Evolutionary conservation across 164 flowering plant genomes (phyloP).

Genomic region (Aristolochia californica): DNA sequence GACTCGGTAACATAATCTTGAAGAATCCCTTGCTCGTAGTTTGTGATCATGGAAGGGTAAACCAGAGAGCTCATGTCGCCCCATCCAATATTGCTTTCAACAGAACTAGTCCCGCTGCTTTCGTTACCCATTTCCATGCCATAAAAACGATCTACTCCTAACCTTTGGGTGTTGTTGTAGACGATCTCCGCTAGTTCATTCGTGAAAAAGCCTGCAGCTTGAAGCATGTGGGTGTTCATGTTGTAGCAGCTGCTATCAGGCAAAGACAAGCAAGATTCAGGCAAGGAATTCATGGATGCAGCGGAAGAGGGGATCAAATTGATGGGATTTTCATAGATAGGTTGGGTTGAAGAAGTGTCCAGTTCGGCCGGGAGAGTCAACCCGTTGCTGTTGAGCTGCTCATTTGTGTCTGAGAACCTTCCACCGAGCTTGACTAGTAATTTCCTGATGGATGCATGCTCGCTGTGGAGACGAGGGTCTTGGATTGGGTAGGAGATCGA

Average conservation of each 20-base stretch:
- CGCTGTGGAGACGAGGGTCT: slow-evolving; percentile 12
- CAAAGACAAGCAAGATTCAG: slow-evolving; percentile 11
- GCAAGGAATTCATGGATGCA: slow-evolving; percentile 11
- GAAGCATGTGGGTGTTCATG: slow-evolving; percentile 13
- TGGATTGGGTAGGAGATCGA: slow-evolving; percentile 11
- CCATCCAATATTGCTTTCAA: slow-evolving; percentile 32
- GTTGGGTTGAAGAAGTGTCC: slow-evolving; percentile 16
- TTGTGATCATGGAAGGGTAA: slow-evolving; percentile 20
- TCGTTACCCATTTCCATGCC: slow-evolving; percentile 19
- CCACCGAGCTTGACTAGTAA: slow-evolving; percentile 52
- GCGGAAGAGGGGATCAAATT: slow-evolving; percentile 12
- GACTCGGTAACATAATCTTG: slow-evolving; percentile 21
- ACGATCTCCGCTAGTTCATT: slow-evolving; percentile 18
- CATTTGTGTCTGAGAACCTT: slow-evolving; percentile 28
- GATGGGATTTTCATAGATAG: slow-evolving; percentile 10
- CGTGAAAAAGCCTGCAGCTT: slow-evolving; percentile 13
- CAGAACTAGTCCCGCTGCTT: slow-evolving; percentile 22
- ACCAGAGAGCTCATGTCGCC: slow-evolving; percentile 28
- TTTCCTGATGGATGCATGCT: slow-evolving; percentile 36
- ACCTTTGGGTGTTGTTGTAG: slow-evolving; percentile 13
- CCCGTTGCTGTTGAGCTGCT: slow-evolving; percentile 2
- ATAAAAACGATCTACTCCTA: slow-evolving; percentile 21
- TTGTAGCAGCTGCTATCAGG: slow-evolving; percentile 9
- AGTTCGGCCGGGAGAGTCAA: slow-evolving; percentile 13
- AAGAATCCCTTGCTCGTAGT: slow-evolving; percentile 20